Evolutionary conservation across 257 asterid species (phyloP), one percentile per base, ranked within the genome.

Genomic region (Przewalskia tangutica): DNA sequence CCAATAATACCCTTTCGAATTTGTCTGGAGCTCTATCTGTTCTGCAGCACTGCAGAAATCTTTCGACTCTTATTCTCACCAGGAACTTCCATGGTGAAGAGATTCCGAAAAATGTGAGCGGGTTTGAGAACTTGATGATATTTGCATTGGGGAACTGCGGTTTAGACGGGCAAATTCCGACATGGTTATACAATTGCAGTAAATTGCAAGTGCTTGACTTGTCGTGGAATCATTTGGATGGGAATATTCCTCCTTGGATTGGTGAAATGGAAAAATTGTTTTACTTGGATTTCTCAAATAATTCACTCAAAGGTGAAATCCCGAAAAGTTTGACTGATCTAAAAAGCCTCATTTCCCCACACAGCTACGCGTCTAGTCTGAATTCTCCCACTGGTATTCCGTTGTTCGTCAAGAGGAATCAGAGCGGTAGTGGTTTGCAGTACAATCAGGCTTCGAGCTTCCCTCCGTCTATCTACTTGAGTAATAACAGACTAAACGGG

Each of bases 401-500:
- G 2, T 93, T 95, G 84, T 92, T 88, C 46, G 93, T 96, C 82
- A 94, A 94, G 93, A 86, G 98, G 63, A 94, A 94, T 83, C 95
- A 87, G 85, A 96, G 95, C 75, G 89, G 91, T 6, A 89, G 48
- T 42, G 98, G 97, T 48, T 86, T 96, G 89, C 99, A 94, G 89
- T 96, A 96, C 78, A 94, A 91, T 81, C 98, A 94, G 83, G 94
- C 93, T 58, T 91, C 97, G 8, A 96, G 93, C 79, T 96, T 96
- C 60, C 98, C 99, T 83, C 98, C 98, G 1, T 88, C 99, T 8
- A 84, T 96, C 63, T 83, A 85, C 46, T 77, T 96, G 92, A 96
- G 97, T 85, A 89, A 90, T 81, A 96, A 96, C 82, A 82, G 53
- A 54, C 27, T 94, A 51, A 93, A 84, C 23, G 95, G 99, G 65